Evolutionary conservation across 768 basidiomycete species (phyloP).

Genomic region (Dictyophora rubrovolvata): DNA sequence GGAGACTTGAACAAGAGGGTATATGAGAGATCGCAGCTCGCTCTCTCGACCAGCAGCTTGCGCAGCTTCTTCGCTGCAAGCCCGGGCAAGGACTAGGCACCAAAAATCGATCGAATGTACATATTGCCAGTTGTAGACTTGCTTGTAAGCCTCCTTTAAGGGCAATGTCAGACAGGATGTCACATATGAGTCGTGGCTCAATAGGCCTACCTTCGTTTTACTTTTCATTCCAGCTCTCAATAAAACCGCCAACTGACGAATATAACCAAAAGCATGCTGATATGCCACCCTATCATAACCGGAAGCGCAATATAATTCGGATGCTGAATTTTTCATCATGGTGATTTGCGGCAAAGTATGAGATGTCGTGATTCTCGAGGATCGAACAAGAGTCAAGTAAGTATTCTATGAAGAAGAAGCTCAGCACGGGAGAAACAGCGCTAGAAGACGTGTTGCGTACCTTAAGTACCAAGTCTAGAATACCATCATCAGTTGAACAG

Average conservation of each 20-base stretch:
- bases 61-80: slow-evolving; percentile 53
- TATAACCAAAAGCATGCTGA: slow-evolving; percentile 93
- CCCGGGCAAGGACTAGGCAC: slow-evolving; percentile 76
- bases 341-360: slow-evolving; percentile 88
- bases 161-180: background rate
- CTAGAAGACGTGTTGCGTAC: slow-evolving; percentile 31
- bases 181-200: slow-evolving; percentile 10
- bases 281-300: slow-evolving; percentile 39
- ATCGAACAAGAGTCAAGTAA: slow-evolving; percentile 81
- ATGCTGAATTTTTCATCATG: slow-evolving; percentile 96
- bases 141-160: slow-evolving; percentile 74
- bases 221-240: slow-evolving; percentile 86
- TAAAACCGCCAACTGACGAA: slow-evolving; percentile 89
- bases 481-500: slow-evolving; percentile 63
- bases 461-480: slow-evolving; percentile 81
- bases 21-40: slow-evolving; percentile 80
- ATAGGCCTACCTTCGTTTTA: slow-evolving; percentile 56
- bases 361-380: slow-evolving; percentile 72
- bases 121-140: slow-evolving; percentile 99
- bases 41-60: slow-evolving; percentile 48
- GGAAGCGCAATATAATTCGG: slow-evolving; percentile 68
- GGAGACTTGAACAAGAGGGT: slow-evolving; percentile 90
- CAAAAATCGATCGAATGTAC: slow-evolving; percentile 96
- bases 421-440: background rate
- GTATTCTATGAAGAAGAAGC: slow-evolving; percentile 44